phyloP scores from a whole-genome alignment of 768 basidiomycete genomes.

The Termitomyces sp. region DNA sequence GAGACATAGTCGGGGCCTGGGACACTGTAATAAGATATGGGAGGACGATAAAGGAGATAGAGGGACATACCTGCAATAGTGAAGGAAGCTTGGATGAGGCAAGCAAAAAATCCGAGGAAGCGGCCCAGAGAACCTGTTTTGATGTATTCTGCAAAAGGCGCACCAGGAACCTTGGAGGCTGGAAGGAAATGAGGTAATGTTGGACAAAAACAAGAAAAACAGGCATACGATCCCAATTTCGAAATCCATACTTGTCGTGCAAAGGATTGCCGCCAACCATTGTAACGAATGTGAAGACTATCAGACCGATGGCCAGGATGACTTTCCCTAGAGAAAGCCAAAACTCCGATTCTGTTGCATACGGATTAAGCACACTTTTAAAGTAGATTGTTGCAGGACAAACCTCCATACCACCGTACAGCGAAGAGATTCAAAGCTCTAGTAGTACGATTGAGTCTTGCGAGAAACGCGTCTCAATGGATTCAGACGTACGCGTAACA shows the following conservation, averaged over 20 bases:
- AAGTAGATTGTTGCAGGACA: background rate
- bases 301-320: slow-evolving; percentile 42
- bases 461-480: background rate
- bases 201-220: background rate
- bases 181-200: background rate
- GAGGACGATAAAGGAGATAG: background rate
- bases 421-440: slow-evolving; percentile 47
- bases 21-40: background rate
- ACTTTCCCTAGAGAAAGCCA: slow-evolving; percentile 54
- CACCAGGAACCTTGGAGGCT: slow-evolving; percentile 42
- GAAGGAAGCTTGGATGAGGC: slow-evolving; percentile 58
- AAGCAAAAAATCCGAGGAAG: slow-evolving; percentile 62
- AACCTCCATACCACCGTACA: slow-evolving; percentile 48
- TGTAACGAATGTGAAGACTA: slow-evolving; percentile 52
- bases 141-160: slow-evolving; percentile 57
- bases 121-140: slow-evolving; percentile 50
- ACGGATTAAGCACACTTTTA: background rate
- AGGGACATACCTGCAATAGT: slow-evolving; percentile 51
- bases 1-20: slow-evolving; percentile 48
- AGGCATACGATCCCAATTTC: slow-evolving; percentile 46
- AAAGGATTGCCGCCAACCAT: slow-evolving; percentile 61
- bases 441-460: background rate
- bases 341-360: slow-evolving; percentile 45
- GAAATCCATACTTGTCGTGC: slow-evolving; percentile 51
- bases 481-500: slow-evolving; percentile 33